These are phyloP conservation scores for Deinandra increscens DNA, from an alignment of 129 eudicot genomes.

Conservation along the genomic window DNA sequence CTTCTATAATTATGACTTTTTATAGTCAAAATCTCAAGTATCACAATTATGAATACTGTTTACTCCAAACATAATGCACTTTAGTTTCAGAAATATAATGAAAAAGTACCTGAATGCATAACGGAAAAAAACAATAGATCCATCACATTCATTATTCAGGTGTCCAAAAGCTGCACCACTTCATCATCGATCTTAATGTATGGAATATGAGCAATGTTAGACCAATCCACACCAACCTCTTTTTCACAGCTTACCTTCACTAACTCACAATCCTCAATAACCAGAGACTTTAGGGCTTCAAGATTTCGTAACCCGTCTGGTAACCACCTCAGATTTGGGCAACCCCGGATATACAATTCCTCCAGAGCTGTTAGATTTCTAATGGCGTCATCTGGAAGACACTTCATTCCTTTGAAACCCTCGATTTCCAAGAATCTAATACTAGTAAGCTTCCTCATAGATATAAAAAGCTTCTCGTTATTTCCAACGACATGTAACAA, in stretches of 20 bases:
- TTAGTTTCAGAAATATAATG: constrained; percentile 5
- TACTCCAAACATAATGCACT: neutral
- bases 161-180: constrained; percentile 26
- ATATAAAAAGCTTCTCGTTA: constrained; percentile 33
- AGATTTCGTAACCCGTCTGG: constrained; percentile 30
- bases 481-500: constrained; percentile 22
- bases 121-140: neutral
- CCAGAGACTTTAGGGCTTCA: constrained; percentile 25
- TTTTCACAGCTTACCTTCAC: constrained; percentile 36
- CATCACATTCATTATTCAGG: constrained; percentile 10
- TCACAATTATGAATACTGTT: neutral
- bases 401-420: constrained; percentile 30
- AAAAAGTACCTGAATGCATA: constrained; percentile 18
- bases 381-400: constrained; percentile 25
- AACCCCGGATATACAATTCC: constrained; percentile 25
- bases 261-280: constrained; percentile 34
- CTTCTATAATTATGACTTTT: neutral
- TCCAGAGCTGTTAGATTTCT: constrained; percentile 26
- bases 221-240: constrained; percentile 38
- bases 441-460: constrained; percentile 25
- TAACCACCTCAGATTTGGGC: constrained; percentile 33
- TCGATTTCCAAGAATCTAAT: constrained; percentile 21
- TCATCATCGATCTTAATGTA: constrained; percentile 33
- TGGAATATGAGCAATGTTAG: constrained; percentile 30
- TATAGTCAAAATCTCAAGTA: neutral